phyloP scores from a whole-genome alignment of 805 yeast genomes.

The Myxozyma monticola region DNA sequence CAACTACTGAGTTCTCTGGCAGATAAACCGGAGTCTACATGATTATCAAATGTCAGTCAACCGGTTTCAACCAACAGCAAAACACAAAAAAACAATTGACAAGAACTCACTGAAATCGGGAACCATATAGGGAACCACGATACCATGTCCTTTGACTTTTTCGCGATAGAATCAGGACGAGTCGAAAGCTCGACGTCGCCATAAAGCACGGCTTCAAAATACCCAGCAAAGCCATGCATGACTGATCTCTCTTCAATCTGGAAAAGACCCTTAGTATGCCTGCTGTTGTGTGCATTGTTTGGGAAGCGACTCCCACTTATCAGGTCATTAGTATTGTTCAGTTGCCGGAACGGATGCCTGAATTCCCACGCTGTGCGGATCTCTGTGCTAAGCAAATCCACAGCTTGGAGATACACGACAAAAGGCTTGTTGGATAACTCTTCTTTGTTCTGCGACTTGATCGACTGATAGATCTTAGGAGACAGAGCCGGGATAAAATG shows the following conservation, averaged over 20 bases:
- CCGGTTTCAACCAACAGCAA: neutral
- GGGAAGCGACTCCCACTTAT: neutral
- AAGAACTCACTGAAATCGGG: conserved; percentile 46
- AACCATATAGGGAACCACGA: conserved; percentile 74
- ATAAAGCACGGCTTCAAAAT: conserved; percentile 69
- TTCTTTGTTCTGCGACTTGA: conserved; percentile 16
- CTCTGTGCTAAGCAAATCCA: conserved; percentile 48
- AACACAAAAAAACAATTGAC: neutral
- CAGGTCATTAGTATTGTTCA: conserved; percentile 12
- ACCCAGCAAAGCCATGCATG: conserved; percentile 75
- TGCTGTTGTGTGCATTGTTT: conserved; percentile 22
- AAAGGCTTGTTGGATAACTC: conserved; percentile 43
- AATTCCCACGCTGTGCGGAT: conserved; percentile 62
- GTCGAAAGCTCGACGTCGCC: conserved; percentile 57
- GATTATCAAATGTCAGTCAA: neutral
- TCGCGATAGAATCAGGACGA: conserved; percentile 42
- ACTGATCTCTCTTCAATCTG: conserved; percentile 51
- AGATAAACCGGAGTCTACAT: conserved; percentile 37
- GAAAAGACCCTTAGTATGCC: conserved; percentile 40
- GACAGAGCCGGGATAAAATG: conserved; percentile 67
- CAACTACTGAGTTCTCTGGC: conserved; percentile 56
- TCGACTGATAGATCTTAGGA: conserved; percentile 48
- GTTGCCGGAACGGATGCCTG: conserved; percentile 47
- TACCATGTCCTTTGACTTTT: conserved; percentile 46
- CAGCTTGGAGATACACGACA: conserved; percentile 46